phyloP scores from a whole-genome alignment of 2,329 filamentous ascomycete species.

The Pestalotiopsis sp. region DNA sequence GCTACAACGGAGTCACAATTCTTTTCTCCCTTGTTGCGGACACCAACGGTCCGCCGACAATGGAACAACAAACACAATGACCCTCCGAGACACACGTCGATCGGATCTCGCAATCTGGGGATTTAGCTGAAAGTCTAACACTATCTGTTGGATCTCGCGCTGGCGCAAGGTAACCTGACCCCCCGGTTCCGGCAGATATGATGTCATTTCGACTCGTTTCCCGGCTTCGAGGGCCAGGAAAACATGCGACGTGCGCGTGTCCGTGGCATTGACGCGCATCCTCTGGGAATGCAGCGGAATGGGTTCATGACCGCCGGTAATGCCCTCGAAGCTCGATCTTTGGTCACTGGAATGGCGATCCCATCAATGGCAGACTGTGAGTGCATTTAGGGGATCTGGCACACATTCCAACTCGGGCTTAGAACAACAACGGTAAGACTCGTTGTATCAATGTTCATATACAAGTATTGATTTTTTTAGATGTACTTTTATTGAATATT shows the following conservation, averaged over 20 bases:
- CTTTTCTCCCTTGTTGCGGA: background rate
- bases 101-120: background rate
- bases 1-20: background rate
- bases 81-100: background rate
- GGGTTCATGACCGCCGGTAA: background rate
- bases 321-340: background rate
- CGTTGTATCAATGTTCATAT: background rate
- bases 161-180: background rate
- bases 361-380: background rate
- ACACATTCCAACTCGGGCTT: background rate
- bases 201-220: conserved; percentile 2
- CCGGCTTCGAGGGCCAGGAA: background rate
- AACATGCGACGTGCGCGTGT: background rate
- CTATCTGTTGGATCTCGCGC: background rate
- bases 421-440: background rate
- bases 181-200: background rate
- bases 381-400: background rate
- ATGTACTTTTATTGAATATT: too few relatives aligned
- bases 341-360: background rate
- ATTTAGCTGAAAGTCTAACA: background rate
- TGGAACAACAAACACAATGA: background rate
- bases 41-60: background rate
- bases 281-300: background rate
- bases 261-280: background rate
- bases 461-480: too few relatives aligned